Evolutionary conservation across 2,329 filamentous ascomycete genomes (phyloP).

Genomic region (Colletotrichum viniferum): DNA sequence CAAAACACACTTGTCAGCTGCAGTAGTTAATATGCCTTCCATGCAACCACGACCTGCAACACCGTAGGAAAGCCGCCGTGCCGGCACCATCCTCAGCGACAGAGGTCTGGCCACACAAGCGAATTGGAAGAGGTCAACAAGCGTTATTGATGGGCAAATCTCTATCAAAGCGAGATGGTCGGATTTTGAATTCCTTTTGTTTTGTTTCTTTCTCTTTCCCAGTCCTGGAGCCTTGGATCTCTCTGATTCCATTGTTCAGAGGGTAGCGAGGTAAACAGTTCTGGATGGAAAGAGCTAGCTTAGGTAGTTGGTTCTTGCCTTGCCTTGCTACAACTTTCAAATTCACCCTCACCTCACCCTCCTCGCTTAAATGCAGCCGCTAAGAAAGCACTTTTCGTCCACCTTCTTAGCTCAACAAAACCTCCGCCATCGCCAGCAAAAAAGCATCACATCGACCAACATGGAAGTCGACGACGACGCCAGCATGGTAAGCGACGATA

Average conservation of each 20-base stretch:
- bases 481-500: too few relatives aligned
- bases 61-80: neutral
- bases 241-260: neutral
- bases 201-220: neutral
- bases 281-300: neutral
- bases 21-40: too few relatives aligned
- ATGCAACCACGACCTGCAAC: too few relatives aligned
- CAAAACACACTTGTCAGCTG: too few relatives aligned
- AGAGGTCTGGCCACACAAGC: neutral
- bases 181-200: neutral
- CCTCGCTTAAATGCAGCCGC: neutral
- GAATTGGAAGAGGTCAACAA: neutral
- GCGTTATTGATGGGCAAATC: neutral
- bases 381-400: too few relatives aligned
- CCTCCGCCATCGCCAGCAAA: too few relatives aligned
- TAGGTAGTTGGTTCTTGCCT: neutral
- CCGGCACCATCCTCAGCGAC: neutral
- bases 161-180: neutral
- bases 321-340: neutral
- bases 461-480: too few relatives aligned
- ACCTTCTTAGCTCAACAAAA: too few relatives aligned
- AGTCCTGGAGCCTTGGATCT: neutral
- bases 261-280: neutral
- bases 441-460: too few relatives aligned
- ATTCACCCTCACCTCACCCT: neutral